These are phyloP conservation scores for Sorghum bicolor DNA, from an alignment of 176 grass and related monocot species.

Conservation along the genomic window DNA sequence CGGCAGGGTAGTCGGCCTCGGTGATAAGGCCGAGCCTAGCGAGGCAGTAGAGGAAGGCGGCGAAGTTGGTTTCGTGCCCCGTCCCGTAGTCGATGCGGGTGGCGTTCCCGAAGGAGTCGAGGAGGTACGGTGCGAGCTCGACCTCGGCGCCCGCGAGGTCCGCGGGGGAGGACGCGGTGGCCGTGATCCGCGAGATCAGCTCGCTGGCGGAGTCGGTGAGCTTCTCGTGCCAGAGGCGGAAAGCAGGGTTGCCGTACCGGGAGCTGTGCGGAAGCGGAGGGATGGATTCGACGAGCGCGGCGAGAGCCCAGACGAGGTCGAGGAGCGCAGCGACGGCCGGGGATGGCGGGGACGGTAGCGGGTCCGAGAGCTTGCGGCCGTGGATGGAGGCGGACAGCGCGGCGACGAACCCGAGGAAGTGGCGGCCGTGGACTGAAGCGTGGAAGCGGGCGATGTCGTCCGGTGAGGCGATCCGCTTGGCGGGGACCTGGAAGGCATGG, in stretches of 20 bases:
- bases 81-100: slow-evolving; percentile 79
- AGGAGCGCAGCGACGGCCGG: slow-evolving; percentile 48
- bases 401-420: slow-evolving; percentile 81
- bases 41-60: slow-evolving; percentile 90
- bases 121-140: slow-evolving; percentile 81
- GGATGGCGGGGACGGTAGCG: slow-evolving; percentile 45
- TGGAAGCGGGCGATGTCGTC: slow-evolving; percentile 73
- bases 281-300: slow-evolving; percentile 52
- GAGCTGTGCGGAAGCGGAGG: slow-evolving; percentile 63
- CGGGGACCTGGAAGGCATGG: slow-evolving; percentile 49
- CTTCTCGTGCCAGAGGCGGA: slow-evolving; percentile 76
- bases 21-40: slow-evolving; percentile 67
- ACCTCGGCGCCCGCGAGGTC: slow-evolving; percentile 45
- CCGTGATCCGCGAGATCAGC: slow-evolving; percentile 43
- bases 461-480: slow-evolving; percentile 57
- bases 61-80: slow-evolving; percentile 87
- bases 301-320: slow-evolving; percentile 54
- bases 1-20: slow-evolving; percentile 56
- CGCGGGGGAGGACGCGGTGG: slow-evolving; percentile 34
- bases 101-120: slow-evolving; percentile 90
- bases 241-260: slow-evolving; percentile 91
- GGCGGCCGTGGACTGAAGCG: slow-evolving; percentile 58
- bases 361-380: slow-evolving; percentile 75
- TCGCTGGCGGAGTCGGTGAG: slow-evolving; percentile 37
- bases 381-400: slow-evolving; percentile 70